Base-by-base conservation (phyloP, 495 filamentous ascomycete species). In the Extremus antarcticus region DNA sequence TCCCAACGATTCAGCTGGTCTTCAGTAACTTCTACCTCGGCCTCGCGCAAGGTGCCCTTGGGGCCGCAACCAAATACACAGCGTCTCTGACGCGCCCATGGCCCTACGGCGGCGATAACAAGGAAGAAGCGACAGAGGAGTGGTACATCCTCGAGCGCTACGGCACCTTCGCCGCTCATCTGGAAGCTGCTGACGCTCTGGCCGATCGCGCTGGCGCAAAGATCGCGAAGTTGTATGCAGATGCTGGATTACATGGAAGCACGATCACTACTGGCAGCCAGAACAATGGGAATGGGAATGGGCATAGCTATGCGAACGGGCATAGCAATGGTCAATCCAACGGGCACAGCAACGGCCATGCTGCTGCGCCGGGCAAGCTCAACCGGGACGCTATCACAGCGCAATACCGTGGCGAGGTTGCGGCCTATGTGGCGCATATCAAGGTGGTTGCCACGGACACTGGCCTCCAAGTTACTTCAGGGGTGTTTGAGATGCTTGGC, bases 11-110 rank as follows among this genome's bases (percentile, higher is more conserved):
- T 58, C 79, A 82, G 58, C 74, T 82, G 0, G 76, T 81, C 53
- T 84, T 82, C 66, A 70, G 68, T 55, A 81, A 81, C 60, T 80
- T 84, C 64, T 81, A 84, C 63, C 68, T 82, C 16, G 79, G 79
- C 35, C 81, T 82, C 50, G 75, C 78, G 1, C 68, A 71, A 10
- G 79, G 79, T 0, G 73, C 76, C 1, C 66, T 81, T 2, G 65
- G 73, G 16, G 71, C 70, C 51, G 76, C 76, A 17, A 55, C 68
- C 2, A 68, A 71, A 47, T 82, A 82, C 61, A 82, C 80, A 1
- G 57, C 52, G 3, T 69, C 61, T 2, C 57, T 63, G 25, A 82
- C 80, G 1, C 76, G 80, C 2, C 60, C 79, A 1, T 84, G 79
- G 79, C 79, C 80, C 0, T 84, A 66, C 54, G 78, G 76, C 23